A percentile compares a stretch with the other conserved stretches of the same genome.
Conservation (phyloP, 2,329 filamentous ascomycete species). For the Clonostachys chloroleuca region DNA sequence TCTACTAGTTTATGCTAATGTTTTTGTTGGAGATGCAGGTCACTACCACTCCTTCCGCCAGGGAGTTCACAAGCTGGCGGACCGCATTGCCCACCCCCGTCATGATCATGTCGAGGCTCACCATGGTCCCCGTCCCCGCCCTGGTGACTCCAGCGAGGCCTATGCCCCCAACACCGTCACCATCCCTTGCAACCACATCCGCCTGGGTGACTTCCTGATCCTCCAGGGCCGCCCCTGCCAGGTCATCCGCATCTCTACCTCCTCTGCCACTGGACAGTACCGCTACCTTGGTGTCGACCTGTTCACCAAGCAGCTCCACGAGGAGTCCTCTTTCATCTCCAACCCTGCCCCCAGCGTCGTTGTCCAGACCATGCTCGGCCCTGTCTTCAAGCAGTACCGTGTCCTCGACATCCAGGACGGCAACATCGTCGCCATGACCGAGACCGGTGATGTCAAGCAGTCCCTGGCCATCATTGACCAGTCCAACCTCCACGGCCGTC, state of each 20-base stretch:
- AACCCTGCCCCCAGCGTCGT: conserved; percentile 95
- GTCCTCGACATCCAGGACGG: conserved; percentile 94
- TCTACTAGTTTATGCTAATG: not conserved
- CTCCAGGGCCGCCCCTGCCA: conserved; percentile 99
- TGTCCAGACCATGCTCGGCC: conserved; percentile 98
- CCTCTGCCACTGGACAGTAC: conserved; percentile 96
- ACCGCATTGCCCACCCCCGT: conserved; percentile 45
- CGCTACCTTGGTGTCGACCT: conserved; percentile 99
- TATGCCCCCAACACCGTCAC: conserved; percentile 78
- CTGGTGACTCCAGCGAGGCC: conserved; percentile 19
- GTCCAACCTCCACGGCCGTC: conserved; percentile 79
- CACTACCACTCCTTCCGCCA: conserved; percentile 56
- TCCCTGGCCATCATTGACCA: conserved; percentile 90
- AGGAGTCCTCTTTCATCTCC: conserved; percentile 97
- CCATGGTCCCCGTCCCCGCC: conserved; percentile 23
- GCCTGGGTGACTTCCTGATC: conserved; percentile 97
- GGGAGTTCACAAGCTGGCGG: conserved; percentile 51
- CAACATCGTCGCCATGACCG: conserved; percentile 92
- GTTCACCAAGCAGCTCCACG: conserved; percentile 99
- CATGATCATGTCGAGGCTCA: conserved; percentile 31
- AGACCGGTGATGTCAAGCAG: conserved; percentile 98
- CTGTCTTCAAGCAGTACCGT: conserved; percentile 99
- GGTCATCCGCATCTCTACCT: conserved; percentile 99
- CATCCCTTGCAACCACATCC: conserved; percentile 99
- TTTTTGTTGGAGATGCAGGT: conserved; percentile 26